phyloP scores from a whole-genome alignment of 345 rosid genomes.

The Euphorbia pulcherrima region DNA sequence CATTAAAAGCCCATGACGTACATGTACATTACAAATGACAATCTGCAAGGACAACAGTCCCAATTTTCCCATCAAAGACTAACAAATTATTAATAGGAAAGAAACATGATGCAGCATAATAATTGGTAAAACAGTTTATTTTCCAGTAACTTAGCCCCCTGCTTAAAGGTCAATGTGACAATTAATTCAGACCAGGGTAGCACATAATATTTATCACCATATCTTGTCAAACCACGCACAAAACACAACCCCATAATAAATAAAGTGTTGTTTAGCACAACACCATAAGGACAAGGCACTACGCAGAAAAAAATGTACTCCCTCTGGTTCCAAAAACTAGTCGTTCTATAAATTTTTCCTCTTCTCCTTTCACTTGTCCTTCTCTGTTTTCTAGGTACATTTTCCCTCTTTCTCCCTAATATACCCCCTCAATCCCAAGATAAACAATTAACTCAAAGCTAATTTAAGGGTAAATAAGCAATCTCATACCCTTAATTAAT shows the following conservation, averaged over 20 bases:
- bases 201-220: neutral
- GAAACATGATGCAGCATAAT: neutral
- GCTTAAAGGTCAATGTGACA: conserved; percentile 3
- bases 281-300: neutral
- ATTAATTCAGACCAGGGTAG: neutral
- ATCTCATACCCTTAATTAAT: no score
- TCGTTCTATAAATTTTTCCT: no score
- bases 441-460: no score
- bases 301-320: neutral
- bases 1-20: conserved; percentile 75
- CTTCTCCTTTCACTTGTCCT: no score
- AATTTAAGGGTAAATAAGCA: no score
- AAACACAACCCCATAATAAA: neutral
- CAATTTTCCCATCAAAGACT: neutral
- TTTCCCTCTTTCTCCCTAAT: no score
- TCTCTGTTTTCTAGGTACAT: no score
- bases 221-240: neutral
- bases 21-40: conserved; percentile 65
- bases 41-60: conserved; percentile 40
- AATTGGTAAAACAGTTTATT: conserved; percentile 1
- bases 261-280: neutral
- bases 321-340: no score
- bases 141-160: conserved; percentile 10
- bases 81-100: neutral
- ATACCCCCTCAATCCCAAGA: no score